These are phyloP conservation scores for Rhodotorula sp. DNA, from an alignment of 1,284 basidiomycete species.

Conservation along the genomic window DNA sequence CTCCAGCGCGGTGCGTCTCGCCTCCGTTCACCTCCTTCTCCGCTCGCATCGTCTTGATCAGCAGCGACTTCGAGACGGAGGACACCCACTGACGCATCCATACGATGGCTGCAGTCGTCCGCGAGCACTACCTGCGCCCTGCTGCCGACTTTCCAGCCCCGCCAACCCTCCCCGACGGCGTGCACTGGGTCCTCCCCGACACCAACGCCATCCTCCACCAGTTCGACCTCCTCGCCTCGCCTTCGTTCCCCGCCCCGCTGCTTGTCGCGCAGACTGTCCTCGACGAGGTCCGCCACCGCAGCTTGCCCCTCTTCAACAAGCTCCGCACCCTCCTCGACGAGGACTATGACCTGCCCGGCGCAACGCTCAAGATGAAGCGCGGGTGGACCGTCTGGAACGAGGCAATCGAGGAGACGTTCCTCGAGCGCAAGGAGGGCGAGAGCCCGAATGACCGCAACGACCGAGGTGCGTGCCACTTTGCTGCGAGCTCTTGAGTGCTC, in stretches of 20 bases:
- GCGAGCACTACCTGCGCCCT: conserved; percentile 90
- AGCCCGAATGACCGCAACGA: conserved; percentile 91
- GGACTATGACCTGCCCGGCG: conserved; percentile 28
- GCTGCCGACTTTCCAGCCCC: conserved; percentile 89
- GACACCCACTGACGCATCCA: too few species aligned
- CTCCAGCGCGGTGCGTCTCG: conserved; percentile 75
- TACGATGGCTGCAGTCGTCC: conserved; percentile 62
- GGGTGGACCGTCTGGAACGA: conserved; percentile 42
- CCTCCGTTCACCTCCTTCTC: background rate
- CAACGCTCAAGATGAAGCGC: conserved; percentile 21
- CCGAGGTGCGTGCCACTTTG: conserved; percentile 61
- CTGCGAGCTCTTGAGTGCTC: too few species aligned
- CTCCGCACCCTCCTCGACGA: conserved; percentile 79
- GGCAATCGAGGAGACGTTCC: conserved; percentile 60
- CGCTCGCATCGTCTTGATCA: background rate
- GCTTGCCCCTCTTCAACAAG: conserved; percentile 88
- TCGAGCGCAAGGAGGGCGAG: conserved; percentile 67
- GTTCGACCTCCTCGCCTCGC: conserved; percentile 88
- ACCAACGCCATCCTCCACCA: conserved; percentile 92
- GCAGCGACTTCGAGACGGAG: too few species aligned
- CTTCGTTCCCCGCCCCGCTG: conserved; percentile 59
- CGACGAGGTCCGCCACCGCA: conserved; percentile 93
- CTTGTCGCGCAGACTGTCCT: conserved; percentile 93
- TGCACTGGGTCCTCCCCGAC: conserved; percentile 85
- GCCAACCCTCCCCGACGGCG: conserved; percentile 51